Conservation (phyloP, 1,284 basidiomycete species). For the Trametes pubescens region DNA sequence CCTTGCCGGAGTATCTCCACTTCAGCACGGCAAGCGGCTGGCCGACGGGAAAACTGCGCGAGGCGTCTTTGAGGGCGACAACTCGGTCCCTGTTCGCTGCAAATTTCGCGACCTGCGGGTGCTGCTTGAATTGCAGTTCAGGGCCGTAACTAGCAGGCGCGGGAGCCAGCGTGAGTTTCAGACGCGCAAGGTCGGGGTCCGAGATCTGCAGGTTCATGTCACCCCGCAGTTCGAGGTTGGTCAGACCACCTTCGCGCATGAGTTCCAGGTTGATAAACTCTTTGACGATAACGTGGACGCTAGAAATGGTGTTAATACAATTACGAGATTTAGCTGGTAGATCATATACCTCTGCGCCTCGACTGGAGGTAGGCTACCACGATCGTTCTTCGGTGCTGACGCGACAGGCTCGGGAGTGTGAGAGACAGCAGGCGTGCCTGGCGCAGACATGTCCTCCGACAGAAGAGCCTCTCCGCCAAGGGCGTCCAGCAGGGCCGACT, state of each 20-base stretch:
- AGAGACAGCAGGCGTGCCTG: slow-evolving; percentile 62
- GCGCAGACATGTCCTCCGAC: slow-evolving; percentile 65
- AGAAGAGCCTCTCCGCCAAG: slow-evolving; percentile 82
- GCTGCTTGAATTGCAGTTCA: slow-evolving; percentile 94
- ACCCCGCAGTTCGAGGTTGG: slow-evolving; percentile 91
- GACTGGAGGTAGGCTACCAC: slow-evolving; percentile 80
- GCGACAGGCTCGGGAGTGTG: slow-evolving; percentile 52
- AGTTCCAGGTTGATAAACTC: slow-evolving; percentile 86
- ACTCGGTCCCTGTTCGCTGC: slow-evolving; percentile 72
- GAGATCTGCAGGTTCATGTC: slow-evolving; percentile 92
- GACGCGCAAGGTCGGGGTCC: slow-evolving; percentile 80
- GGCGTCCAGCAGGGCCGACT: slow-evolving; percentile 87
- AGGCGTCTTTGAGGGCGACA: slow-evolving; percentile 87
- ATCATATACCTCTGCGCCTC: slow-evolving; percentile 74
- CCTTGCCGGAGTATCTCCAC: slow-evolving; percentile 92
- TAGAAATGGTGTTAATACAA: slow-evolving; percentile 42
- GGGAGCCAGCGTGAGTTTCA: slow-evolving; percentile 76
- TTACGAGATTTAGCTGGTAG: not conserved
- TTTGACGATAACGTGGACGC: slow-evolving; percentile 87
- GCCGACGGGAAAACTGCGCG: slow-evolving; percentile 87
- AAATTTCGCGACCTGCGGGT: slow-evolving; percentile 94
- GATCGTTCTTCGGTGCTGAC: slow-evolving; percentile 45
- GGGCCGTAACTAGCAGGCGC: slow-evolving; percentile 71
- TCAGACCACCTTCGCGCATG: slow-evolving; percentile 90
- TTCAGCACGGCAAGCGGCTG: slow-evolving; percentile 90